phyloP scores from a whole-genome alignment of 208 protist species.

The Wallacemonas collosoma region DNA sequence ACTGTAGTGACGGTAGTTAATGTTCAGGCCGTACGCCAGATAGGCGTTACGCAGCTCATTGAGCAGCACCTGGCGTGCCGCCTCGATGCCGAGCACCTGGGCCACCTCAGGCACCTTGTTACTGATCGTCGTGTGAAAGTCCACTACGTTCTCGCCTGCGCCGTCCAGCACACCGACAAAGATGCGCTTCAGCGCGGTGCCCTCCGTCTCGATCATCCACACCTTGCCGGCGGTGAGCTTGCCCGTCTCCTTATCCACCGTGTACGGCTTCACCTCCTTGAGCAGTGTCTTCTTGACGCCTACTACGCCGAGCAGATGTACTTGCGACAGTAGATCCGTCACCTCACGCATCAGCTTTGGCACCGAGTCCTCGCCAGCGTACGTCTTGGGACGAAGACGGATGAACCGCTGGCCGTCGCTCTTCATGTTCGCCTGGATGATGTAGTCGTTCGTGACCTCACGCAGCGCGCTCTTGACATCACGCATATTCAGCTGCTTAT shows the following conservation, averaged over 20 bases:
- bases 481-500: slow-evolving; percentile 93
- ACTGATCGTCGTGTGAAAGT: no score
- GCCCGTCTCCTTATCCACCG: slow-evolving; percentile 51
- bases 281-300: slow-evolving; percentile 95
- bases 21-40: no score
- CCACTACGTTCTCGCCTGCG: slow-evolving; percentile 55
- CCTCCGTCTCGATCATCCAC: slow-evolving; percentile 96
- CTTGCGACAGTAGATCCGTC: slow-evolving; percentile 69
- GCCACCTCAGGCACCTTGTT: no score
- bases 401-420: slow-evolving; percentile 92
- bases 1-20: no score
- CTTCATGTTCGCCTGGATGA: slow-evolving; percentile 92
- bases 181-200: slow-evolving; percentile 95
- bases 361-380: slow-evolving; percentile 59
- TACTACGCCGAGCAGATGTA: slow-evolving; percentile 93
- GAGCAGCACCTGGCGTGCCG: no score
- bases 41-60: no score
- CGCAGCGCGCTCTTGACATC: slow-evolving; percentile 94
- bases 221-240: slow-evolving; percentile 71
- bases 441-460: slow-evolving; percentile 74
- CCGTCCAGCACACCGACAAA: slow-evolving; percentile 97
- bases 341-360: slow-evolving; percentile 64
- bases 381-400: slow-evolving; percentile 80
- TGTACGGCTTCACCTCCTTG: slow-evolving; percentile 63
- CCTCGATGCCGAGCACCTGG: no score